Evolutionary conservation across 495 filamentous ascomycete species (phyloP).

Genomic region (Astrothelium subdiscretum): DNA sequence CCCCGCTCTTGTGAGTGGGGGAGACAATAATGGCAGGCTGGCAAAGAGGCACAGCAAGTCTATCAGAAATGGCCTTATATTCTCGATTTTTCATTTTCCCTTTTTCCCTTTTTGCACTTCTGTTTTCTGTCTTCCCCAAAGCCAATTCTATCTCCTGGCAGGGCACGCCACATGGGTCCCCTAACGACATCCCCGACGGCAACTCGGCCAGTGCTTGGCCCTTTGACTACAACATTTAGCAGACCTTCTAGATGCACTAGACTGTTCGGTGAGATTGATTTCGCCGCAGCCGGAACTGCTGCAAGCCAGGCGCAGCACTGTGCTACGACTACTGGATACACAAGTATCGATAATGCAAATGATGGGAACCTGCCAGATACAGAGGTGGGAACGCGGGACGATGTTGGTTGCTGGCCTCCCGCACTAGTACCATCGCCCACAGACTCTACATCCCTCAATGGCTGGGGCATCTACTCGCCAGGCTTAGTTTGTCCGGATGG

Average conservation of each 20-base stretch:
- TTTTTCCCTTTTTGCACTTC: no score
- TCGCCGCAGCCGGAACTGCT: not conserved
- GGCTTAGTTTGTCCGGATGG: not conserved
- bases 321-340: not conserved
- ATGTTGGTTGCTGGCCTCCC: not conserved
- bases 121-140: no score
- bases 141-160: no score
- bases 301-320: not conserved
- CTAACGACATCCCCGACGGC: not conserved
- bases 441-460: not conserved
- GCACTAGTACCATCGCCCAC: not conserved
- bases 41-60: no score
- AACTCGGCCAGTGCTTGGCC: not conserved
- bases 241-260: not conserved
- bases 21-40: no score
- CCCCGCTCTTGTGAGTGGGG: no score
- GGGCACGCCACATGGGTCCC: no score
- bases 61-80: no score
- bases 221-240: not conserved
- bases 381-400: not conserved
- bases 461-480: not conserved
- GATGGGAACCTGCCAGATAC: not conserved
- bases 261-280: not conserved
- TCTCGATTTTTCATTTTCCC: no score
- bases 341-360: no score